These are phyloP conservation scores for Eutrema heterophyllum DNA, from an alignment of 345 rosid genomes.

Conservation along the genomic window DNA sequence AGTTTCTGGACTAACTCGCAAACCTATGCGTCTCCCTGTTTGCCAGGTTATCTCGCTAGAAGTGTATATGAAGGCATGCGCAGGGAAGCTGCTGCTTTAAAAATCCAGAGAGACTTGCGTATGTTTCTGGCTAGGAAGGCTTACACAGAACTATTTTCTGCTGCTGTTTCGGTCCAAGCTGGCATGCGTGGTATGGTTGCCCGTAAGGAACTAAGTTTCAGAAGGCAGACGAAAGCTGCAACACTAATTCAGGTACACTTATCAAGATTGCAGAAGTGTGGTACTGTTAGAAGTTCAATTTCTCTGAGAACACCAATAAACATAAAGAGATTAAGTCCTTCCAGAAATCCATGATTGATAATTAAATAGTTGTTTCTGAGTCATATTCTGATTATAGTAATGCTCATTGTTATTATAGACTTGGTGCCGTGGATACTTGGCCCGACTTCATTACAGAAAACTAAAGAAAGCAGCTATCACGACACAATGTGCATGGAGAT, in stretches of 20 bases:
- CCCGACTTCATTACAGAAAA: constrained; percentile 47
- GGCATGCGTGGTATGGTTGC: constrained; percentile 97
- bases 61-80: constrained; percentile 61
- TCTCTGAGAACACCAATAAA: constrained; percentile 3
- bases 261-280: neutral
- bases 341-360: neutral
- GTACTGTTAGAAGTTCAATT: neutral
- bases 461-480: constrained; percentile 77
- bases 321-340: neutral
- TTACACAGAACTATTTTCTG: constrained; percentile 49
- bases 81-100: constrained; percentile 76
- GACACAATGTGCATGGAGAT: constrained; percentile 97
- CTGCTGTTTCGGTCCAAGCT: constrained; percentile 76
- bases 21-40: neutral
- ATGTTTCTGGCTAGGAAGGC: constrained; percentile 82
- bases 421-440: constrained; percentile 75
- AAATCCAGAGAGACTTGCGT: constrained; percentile 73
- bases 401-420: constrained; percentile 45
- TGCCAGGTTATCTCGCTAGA: constrained; percentile 80
- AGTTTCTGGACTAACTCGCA: neutral
- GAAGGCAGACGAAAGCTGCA: constrained; percentile 77
- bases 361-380: constrained; percentile 4
- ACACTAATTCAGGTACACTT: constrained; percentile 64
- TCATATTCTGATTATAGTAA: constrained; percentile 3
- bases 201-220: constrained; percentile 66